Percentiles rank a stretch among this genome's conserved stretches.
Evolutionary conservation across 495 filamentous ascomycete genomes (phyloP).

Genomic region (Cercophora samala): DNA sequence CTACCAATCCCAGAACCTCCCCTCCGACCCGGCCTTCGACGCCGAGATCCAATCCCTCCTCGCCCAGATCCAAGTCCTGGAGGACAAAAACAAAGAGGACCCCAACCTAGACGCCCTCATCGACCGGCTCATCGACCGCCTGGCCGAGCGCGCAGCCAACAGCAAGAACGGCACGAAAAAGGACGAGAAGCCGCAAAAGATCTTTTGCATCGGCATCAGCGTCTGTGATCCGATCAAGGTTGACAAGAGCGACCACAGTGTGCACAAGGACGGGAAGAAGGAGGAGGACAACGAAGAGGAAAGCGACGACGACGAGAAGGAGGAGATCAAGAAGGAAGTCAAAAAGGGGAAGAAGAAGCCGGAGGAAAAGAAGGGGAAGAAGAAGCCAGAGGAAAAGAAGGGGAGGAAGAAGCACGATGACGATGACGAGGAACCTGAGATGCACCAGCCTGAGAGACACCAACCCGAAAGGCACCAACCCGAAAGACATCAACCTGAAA

Average conservation of each 20-base stretch:
- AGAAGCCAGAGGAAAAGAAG: background rate
- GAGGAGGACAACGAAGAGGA: background rate
- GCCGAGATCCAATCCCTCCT: background rate
- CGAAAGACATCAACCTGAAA: no score
- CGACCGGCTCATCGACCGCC: slow-evolving; percentile 7
- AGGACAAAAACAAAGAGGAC: background rate
- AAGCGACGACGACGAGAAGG: background rate
- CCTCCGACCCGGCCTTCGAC: background rate
- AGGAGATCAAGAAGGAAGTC: background rate
- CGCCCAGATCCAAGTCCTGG: background rate
- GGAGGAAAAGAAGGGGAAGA: background rate
- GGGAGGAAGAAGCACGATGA: background rate
- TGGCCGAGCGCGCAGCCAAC: slow-evolving; percentile 2
- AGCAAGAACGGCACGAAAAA: background rate
- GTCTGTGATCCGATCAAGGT: background rate
- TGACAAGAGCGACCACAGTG: background rate
- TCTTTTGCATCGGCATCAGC: background rate
- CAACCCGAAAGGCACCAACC: no score
- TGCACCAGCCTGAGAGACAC: no score
- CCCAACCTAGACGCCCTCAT: background rate
- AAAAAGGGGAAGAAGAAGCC: background rate
- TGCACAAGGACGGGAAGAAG: background rate
- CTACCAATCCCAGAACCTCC: background rate
- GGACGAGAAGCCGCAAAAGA: background rate
- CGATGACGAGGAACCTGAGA: no score